Conservation (phyloP, 2,329 filamentous ascomycete genomes). For the Madurella mycetomatis region DNA sequence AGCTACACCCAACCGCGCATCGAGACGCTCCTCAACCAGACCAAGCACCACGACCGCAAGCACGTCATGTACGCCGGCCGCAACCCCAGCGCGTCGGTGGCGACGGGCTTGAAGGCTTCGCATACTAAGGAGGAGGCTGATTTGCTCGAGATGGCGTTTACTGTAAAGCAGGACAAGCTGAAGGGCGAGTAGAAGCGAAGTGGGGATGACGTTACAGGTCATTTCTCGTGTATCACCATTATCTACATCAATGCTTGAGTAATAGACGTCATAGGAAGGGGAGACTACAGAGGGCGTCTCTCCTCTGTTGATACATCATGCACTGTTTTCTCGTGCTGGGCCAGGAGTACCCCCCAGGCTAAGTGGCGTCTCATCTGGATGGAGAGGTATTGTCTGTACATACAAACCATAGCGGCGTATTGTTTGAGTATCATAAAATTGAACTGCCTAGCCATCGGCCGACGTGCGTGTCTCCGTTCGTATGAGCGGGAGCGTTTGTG, state of each 20-base stretch:
- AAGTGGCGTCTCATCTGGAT: not conserved
- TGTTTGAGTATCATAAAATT: no score
- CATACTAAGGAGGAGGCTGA: constrained; percentile 94
- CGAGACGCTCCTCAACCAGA: constrained; percentile 92
- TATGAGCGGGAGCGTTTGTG: no score
- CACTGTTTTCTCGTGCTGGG: not conserved
- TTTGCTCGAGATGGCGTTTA: constrained; percentile 63
- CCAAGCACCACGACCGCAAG: constrained; percentile 85
- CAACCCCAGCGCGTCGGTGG: constrained; percentile 87
- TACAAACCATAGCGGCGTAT: no score
- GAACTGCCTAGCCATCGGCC: no score
- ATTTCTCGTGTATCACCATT: not conserved
- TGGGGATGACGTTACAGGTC: not conserved
- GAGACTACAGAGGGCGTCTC: not conserved
- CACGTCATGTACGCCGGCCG: constrained; percentile 97
- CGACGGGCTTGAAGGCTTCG: constrained; percentile 81
- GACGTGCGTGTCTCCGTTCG: no score
- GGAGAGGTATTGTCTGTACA: no score
- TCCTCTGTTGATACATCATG: constrained; percentile 3
- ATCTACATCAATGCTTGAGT: not conserved
- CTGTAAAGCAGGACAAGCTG: constrained; percentile 63
- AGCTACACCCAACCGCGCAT: constrained; percentile 95
- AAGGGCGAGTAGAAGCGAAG: constrained; percentile 57
- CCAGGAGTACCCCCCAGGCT: not conserved
- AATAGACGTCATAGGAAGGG: constrained; percentile 3